These are phyloP conservation scores for Sporisorium iseilematis-ciliati DNA, from an alignment of 1,284 basidiomycete species.

Conservation along the genomic window DNA sequence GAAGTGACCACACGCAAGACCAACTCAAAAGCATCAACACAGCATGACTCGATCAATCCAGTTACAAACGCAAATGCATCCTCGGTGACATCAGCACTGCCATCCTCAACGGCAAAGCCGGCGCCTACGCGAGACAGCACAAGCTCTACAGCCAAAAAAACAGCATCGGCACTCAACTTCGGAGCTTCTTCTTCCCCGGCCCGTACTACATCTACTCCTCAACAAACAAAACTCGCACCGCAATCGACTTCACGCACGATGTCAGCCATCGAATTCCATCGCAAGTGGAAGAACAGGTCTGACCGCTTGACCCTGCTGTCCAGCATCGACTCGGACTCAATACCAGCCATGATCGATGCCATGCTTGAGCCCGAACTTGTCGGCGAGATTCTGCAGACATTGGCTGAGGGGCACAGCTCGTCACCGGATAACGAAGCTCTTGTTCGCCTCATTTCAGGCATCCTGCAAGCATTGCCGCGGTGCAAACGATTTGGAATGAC, in stretches of 20 bases:
- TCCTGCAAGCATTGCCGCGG: constrained; percentile 21
- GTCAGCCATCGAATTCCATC: constrained; percentile 47
- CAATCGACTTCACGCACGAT: constrained; percentile 3
- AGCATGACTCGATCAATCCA: background rate
- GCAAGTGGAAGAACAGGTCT: constrained; percentile 40
- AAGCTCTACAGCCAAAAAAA: constrained; percentile 18
- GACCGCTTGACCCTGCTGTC: constrained; percentile 18
- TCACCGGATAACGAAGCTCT: constrained; percentile 3
- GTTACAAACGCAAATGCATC: background rate
- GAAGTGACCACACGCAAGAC: constrained; percentile 38
- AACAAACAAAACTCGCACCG: background rate
- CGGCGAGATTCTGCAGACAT: constrained; percentile 29
- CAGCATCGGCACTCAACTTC: constrained; percentile 41
- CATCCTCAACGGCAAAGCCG: background rate
- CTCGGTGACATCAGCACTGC: background rate
- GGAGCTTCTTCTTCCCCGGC: constrained; percentile 8
- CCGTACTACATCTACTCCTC: background rate
- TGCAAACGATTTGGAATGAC: constrained; percentile 46
- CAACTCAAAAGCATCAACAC: constrained; percentile 1
- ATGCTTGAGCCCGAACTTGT: constrained; percentile 43
- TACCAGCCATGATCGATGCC: constrained; percentile 38
- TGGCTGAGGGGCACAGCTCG: constrained; percentile 9
- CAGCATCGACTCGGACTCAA: constrained; percentile 19
- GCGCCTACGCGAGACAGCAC: background rate
- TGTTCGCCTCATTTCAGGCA: background rate